Base-by-base conservation (phyloP, 306 rosid species). In the Datisca glomerata region DNA sequence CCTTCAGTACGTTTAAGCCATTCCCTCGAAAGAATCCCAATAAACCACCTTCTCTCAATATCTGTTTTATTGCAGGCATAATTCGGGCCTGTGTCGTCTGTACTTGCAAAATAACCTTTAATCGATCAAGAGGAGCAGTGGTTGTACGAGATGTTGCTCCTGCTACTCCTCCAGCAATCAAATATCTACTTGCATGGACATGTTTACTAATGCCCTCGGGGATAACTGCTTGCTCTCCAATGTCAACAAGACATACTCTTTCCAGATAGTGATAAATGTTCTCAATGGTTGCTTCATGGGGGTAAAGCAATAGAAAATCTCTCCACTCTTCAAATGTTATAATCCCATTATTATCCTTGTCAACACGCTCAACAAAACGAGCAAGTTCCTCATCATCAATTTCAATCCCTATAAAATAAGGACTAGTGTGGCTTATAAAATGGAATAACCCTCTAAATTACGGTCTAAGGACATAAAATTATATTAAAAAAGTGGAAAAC, bases 321-420 rank as follows among this genome's bases (percentile, higher is more conserved):
- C 97, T 69, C 97, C 97, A 87, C 47, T 87, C 97, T 66, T 79
- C 94, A 55, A 87, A 87, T 40, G 97, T 82, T 56, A 87, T 87
- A 37, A 82, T 82, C 16, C 97, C 97, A 55, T 87, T 83, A 47
- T 74, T 77, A 59, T 87, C 97, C 78, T 83, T 87, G 47, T 87
- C 97, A 57, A 87, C 97, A 52, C 70, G 85, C 73, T 87, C 97
- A 14, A 87, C 97, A 51, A 87, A 87, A 18, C 70, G 97, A 11
- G 89, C 97, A 5, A 87, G 97, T 48, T 87, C 97, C 65, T 74
- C 80, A 7, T 87, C 97, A 51, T 87, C 94, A 56, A 87, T 82
- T 56, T 87, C 75, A 71, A 87, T 87, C 59, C 94, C 97, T 87
- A 55, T 47, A 77, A 64, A 54, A 65, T 63, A 65, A 47, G 60